Conservation (phyloP, 1,139 yeast species). For the Magnusiomyces ingens region DNA sequence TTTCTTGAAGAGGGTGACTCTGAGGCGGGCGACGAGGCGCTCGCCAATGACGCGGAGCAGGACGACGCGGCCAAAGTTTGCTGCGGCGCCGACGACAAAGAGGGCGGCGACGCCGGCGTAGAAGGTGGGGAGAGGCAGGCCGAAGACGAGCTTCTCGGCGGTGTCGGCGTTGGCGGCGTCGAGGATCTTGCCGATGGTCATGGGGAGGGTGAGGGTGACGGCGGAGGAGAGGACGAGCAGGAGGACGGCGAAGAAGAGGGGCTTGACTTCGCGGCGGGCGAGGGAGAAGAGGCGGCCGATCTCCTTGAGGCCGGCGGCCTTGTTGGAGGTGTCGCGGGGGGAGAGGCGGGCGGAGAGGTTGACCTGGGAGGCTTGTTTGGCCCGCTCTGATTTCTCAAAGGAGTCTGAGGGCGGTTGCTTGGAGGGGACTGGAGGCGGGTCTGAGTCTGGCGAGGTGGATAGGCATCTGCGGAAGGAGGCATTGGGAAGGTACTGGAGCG, state of each 20-base stretch:
- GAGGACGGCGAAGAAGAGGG: constrained; percentile 56
- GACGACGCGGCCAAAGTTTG: constrained; percentile 76
- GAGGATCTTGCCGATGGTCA: constrained; percentile 67
- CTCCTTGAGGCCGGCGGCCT: constrained; percentile 40
- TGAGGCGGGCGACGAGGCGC: constrained; percentile 71
- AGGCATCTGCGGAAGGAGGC: too few relatives aligned
- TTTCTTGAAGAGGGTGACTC: constrained; percentile 68
- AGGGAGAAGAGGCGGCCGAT: constrained; percentile 44
- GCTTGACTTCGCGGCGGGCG: constrained; percentile 44
- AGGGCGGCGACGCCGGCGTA: constrained; percentile 46
- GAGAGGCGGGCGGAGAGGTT: constrained; percentile 32
- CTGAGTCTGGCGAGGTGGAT: too few relatives aligned
- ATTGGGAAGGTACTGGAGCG: too few relatives aligned
- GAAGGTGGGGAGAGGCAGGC: constrained; percentile 44
- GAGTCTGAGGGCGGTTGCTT: constrained; percentile 5
- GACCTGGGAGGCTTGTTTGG: constrained; percentile 30
- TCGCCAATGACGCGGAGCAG: constrained; percentile 76
- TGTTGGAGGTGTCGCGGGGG: constrained; percentile 20
- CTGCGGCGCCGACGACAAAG: constrained; percentile 60
- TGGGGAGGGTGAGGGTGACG: constrained; percentile 71
- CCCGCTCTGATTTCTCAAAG: constrained; percentile 26
- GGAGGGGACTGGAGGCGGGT: constrained; percentile 2
- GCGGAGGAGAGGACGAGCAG: constrained; percentile 47
- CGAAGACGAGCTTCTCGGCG: constrained; percentile 37
- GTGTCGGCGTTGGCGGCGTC: constrained; percentile 48